Conservation (phyloP, 1,139 yeast genomes). For the Geotrichum siamense region DNA sequence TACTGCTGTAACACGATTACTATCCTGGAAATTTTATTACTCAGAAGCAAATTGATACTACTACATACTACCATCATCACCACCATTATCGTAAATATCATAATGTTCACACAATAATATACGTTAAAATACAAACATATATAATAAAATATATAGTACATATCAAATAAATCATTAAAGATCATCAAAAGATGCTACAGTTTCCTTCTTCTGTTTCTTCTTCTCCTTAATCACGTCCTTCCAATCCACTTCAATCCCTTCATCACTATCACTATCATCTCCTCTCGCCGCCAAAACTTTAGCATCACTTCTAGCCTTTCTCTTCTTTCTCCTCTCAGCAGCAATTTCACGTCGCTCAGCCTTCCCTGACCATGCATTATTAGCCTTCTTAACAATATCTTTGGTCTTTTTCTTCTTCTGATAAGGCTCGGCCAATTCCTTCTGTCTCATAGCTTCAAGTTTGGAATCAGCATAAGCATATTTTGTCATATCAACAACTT, state of each 20-base stretch:
- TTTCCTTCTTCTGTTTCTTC: constrained; percentile 46
- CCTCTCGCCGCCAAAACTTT: constrained; percentile 37
- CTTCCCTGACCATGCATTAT: constrained; percentile 77
- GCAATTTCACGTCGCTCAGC: constrained; percentile 56
- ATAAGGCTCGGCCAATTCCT: constrained; percentile 40
- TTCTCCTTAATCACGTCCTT: constrained; percentile 65
- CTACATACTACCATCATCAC: too few species aligned
- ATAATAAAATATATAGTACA: not conserved
- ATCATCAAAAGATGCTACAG: constrained; percentile 65
- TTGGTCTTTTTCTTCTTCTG: constrained; percentile 17
- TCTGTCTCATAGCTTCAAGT: constrained; percentile 57
- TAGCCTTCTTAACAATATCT: constrained; percentile 34
- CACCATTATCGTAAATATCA: too few species aligned
- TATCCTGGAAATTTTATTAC: too few species aligned
- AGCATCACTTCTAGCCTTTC: constrained; percentile 53
- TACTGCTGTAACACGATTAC: too few species aligned
- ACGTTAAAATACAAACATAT: too few species aligned
- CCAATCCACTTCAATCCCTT: constrained; percentile 71
- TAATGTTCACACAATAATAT: too few species aligned
- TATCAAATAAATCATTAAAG: constrained; percentile 35
- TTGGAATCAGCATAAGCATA: constrained; percentile 57
- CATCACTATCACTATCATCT: constrained; percentile 37
- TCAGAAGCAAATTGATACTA: too few species aligned
- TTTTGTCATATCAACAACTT: constrained; percentile 51
- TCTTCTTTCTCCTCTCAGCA: constrained; percentile 55